phyloP scores from a whole-genome alignment of 495 filamentous ascomycete species.

The Penicillium taxi region DNA sequence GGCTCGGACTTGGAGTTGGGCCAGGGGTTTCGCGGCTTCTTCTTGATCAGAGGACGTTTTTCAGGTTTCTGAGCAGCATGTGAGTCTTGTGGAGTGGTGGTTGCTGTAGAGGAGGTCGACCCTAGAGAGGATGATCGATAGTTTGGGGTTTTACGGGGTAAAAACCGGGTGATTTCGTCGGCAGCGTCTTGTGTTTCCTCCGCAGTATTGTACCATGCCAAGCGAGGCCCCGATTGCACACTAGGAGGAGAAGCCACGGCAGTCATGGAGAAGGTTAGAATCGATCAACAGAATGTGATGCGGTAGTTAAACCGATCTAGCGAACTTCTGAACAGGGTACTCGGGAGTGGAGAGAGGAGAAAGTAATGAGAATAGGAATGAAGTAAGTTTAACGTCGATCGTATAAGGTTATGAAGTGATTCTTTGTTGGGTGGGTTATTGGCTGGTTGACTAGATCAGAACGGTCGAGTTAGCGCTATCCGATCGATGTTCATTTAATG shows the following conservation, averaged over 20 bases:
- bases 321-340: too few relatives aligned
- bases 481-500: neutral
- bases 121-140: slow-evolving; percentile 78
- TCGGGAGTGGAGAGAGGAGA: neutral
- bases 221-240: slow-evolving; percentile 64
- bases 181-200: slow-evolving; percentile 65
- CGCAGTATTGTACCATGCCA: slow-evolving; percentile 54
- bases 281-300: slow-evolving; percentile 8
- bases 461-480: slow-evolving; percentile 24
- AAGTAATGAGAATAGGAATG: neutral
- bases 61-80: slow-evolving; percentile 40
- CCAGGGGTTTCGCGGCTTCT: slow-evolving; percentile 70
- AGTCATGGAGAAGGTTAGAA: slow-evolving; percentile 65
- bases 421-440: too few relatives aligned
- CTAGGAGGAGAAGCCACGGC: slow-evolving; percentile 90
- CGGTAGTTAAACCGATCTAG: too few relatives aligned
- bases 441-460: slow-evolving; percentile 16
- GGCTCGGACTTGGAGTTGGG: slow-evolving; percentile 61
- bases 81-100: slow-evolving; percentile 37
- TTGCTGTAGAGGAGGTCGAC: slow-evolving; percentile 43
- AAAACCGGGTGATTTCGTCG: slow-evolving; percentile 83
- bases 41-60: slow-evolving; percentile 49
- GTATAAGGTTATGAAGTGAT: too few relatives aligned
- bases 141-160: slow-evolving; percentile 70
- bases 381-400: neutral